A percentile compares a stretch with the other conserved stretches of the same genome.
phyloP scores from a whole-genome alignment of 73 alveolate species.

The Paramecium sexaurelia region DNA sequence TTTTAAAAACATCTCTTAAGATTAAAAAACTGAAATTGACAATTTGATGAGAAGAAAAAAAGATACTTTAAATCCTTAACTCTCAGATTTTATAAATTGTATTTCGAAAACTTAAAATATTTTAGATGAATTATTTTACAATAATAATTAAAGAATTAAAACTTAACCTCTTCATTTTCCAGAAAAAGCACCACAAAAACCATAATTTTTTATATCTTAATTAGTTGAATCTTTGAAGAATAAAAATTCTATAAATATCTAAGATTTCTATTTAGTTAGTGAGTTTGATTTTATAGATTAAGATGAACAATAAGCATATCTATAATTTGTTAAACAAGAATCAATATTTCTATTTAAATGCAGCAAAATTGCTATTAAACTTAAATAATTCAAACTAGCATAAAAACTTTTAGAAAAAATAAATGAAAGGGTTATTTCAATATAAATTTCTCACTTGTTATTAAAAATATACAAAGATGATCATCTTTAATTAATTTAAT shows the following conservation, averaged over 20 bases:
- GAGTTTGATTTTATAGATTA: background rate
- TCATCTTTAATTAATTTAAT: background rate
- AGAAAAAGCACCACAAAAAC: background rate
- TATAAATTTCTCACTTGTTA: background rate
- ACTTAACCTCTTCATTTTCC: background rate
- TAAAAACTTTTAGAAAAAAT: background rate
- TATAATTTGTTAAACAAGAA: background rate
- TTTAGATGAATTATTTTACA: background rate
- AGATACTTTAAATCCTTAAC: background rate
- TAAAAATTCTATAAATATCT: background rate
- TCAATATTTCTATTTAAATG: background rate
- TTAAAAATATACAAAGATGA: background rate
- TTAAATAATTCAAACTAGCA: background rate
- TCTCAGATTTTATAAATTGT: background rate
- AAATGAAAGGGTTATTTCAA: background rate
- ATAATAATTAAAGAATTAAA: background rate
- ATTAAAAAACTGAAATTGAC: background rate
- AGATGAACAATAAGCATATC: background rate
- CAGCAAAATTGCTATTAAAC: background rate
- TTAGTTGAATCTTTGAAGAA: background rate
- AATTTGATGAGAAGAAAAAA: background rate
- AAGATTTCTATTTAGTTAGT: background rate
- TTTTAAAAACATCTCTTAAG: background rate
- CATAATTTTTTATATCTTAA: background rate
- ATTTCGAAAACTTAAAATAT: background rate